Conservation (phyloP, 2,329 filamentous ascomycete species). For the Colletotrichum lini region DNA sequence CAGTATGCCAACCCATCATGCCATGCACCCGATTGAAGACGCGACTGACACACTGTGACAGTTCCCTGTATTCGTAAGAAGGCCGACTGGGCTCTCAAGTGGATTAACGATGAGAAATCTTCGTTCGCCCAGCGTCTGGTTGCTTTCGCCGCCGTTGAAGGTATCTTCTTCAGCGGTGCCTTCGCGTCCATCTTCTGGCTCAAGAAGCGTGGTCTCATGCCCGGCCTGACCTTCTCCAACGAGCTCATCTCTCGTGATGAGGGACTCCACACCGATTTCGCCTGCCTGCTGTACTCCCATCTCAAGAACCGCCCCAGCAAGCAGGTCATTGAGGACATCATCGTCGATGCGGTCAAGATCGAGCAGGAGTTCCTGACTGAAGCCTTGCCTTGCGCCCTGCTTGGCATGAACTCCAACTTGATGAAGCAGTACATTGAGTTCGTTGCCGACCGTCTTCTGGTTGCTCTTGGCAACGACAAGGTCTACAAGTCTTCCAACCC, state of each 20-base stretch:
- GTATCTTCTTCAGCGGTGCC: constrained; percentile 99
- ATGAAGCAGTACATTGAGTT: constrained; percentile 99
- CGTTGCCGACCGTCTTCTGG: constrained; percentile 93
- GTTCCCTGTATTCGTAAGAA: constrained; percentile 98
- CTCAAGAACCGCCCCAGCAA: constrained; percentile 91
- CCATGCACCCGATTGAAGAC: constrained; percentile 67
- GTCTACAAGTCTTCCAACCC: constrained; percentile 94
- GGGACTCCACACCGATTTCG: constrained; percentile 99
- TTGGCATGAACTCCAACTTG: constrained; percentile 96
- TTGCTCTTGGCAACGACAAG: constrained; percentile 95
- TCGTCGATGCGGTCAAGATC: constrained; percentile 92
- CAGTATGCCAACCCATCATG: constrained; percentile 70
- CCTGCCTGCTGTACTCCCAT: constrained; percentile 97
- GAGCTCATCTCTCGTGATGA: constrained; percentile 99
- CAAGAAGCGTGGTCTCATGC: constrained; percentile 99
- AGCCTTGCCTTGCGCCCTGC: constrained; percentile 90
- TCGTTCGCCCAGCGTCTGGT: constrained; percentile 96
- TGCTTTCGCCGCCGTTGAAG: constrained; percentile 97
- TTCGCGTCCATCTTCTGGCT: constrained; percentile 99
- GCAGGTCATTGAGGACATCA: constrained; percentile 86
- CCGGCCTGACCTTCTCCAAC: constrained; percentile 98
- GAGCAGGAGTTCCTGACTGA: constrained; percentile 99
- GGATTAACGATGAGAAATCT: constrained; percentile 94
- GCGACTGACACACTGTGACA: constrained; percentile 50
- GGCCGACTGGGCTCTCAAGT: constrained; percentile 96